Conservation (phyloP, 805 yeast genomes). For the Limtongozyma cylindracea region DNA sequence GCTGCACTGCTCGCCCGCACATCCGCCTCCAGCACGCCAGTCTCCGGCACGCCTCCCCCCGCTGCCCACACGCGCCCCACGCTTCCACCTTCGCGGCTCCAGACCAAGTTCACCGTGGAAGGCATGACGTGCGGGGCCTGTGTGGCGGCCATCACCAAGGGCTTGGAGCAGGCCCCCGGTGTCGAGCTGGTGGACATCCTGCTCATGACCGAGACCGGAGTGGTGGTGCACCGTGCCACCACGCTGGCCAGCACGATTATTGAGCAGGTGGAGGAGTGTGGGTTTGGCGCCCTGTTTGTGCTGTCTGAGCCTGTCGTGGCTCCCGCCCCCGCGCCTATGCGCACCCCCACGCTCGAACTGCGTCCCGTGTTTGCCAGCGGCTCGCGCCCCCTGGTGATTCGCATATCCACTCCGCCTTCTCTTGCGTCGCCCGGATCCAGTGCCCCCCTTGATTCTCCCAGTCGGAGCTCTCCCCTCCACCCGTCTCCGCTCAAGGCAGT, state of each 20-base stretch:
- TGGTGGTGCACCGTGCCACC: slow-evolving; percentile 15
- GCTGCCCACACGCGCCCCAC: too few species aligned
- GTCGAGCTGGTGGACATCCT: background rate
- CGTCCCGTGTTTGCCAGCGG: slow-evolving; percentile 25
- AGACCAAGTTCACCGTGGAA: slow-evolving; percentile 11
- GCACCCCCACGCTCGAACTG: slow-evolving; percentile 24
- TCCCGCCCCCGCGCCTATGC: slow-evolving; percentile 54
- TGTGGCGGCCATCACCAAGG: slow-evolving; percentile 34
- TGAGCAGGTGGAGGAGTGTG: slow-evolving; percentile 11
- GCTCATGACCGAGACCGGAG: slow-evolving; percentile 25
- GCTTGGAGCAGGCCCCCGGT: slow-evolving; percentile 4
- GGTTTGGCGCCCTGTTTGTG: slow-evolving; percentile 11
- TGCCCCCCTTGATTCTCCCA: too few species aligned
- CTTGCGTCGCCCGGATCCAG: slow-evolving; percentile 12
- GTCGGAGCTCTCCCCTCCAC: background rate
- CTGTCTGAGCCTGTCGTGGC: too few species aligned
- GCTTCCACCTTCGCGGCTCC: too few species aligned
- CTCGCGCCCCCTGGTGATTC: slow-evolving; percentile 53
- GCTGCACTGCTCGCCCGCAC: background rate
- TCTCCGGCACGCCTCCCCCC: background rate
- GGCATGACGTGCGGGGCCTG: slow-evolving; percentile 95
- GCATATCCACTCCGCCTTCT: slow-evolving; percentile 17
- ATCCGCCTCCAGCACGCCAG: background rate
- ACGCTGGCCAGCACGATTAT: slow-evolving; percentile 3
- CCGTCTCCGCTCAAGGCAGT: too few species aligned